Conservation (phyloP, 441 rosid species). For the Erodium texanum region DNA sequence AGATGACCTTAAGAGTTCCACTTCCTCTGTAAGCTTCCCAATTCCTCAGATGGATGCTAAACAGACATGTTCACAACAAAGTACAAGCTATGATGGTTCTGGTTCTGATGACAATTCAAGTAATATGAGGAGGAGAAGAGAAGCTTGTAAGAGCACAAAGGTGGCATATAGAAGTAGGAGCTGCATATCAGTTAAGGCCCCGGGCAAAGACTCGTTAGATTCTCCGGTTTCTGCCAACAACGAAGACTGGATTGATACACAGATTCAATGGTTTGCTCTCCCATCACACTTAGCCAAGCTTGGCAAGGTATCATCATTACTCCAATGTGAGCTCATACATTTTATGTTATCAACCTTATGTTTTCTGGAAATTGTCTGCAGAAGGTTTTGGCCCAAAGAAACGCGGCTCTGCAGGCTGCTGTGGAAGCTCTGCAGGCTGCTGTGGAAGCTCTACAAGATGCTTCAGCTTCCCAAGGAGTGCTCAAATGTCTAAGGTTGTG, state of each 20-base stretch:
- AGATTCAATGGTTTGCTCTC: constrained; percentile 47
- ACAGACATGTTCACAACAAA: constrained; percentile 30
- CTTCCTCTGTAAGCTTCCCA: neutral
- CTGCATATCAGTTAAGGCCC: constrained; percentile 21
- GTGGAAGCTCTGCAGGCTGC: constrained; percentile 61
- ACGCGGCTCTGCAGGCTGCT: constrained; percentile 44
- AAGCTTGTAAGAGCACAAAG: constrained; percentile 15
- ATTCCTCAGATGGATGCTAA: neutral
- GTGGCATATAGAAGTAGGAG: constrained; percentile 13
- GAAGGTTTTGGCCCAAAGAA: constrained; percentile 53
- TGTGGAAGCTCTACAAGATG: constrained; percentile 56
- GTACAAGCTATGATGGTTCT: constrained; percentile 24
- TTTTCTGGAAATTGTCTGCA: constrained; percentile 15
- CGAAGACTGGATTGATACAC: constrained; percentile 25
- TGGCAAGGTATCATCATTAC: constrained; percentile 41
- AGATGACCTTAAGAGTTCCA: constrained; percentile 22
- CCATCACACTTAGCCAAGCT: constrained; percentile 44
- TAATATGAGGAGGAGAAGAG: constrained; percentile 22
- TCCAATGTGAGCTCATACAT: neutral
- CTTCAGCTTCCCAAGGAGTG: constrained; percentile 56
- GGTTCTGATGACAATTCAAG: constrained; percentile 30
- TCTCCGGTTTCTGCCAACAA: constrained; percentile 12
- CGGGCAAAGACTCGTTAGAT: constrained; percentile 17
- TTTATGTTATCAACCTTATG: neutral
- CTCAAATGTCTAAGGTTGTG: constrained; percentile 55